A percentile compares a stretch with the other conserved stretches of the same genome.
Evolutionary conservation across 2,329 filamentous ascomycete species (phyloP).

Genomic region (Samsoniella hepiali): DNA sequence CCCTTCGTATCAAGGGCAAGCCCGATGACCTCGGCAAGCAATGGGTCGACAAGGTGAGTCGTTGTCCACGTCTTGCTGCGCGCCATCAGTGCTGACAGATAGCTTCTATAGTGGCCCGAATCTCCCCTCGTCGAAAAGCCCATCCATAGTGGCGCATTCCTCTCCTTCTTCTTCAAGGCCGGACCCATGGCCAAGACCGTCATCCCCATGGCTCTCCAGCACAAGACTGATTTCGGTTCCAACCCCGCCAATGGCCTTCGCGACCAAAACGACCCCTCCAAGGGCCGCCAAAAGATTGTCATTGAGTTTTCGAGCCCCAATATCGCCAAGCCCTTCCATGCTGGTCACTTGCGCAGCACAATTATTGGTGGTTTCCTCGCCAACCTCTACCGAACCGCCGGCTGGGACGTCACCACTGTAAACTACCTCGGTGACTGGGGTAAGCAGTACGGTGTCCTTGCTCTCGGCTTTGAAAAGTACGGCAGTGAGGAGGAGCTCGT

Average conservation of each 20-base stretch:
- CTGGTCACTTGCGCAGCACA: slow-evolving; percentile 72
- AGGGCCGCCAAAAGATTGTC: slow-evolving; percentile 62
- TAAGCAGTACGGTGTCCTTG: slow-evolving; percentile 71
- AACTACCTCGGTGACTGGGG: slow-evolving; percentile 80
- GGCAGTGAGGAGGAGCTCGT: slow-evolving; percentile 69
- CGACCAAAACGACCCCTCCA: slow-evolving; percentile 58
- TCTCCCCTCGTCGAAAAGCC: slow-evolving; percentile 72
- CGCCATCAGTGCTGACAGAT: slow-evolving; percentile 7
- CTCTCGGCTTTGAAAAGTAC: slow-evolving; percentile 71
- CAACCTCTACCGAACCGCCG: slow-evolving; percentile 66
- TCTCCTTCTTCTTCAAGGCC: slow-evolving; percentile 80
- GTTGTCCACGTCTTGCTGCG: slow-evolving; percentile 7
- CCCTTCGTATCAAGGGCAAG: slow-evolving; percentile 74
- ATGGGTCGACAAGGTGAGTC: slow-evolving; percentile 56
- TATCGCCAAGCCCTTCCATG: slow-evolving; percentile 82
- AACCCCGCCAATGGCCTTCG: slow-evolving; percentile 58
- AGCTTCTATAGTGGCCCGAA: slow-evolving; percentile 59
- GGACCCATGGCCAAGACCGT: slow-evolving; percentile 62
- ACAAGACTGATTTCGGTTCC: slow-evolving; percentile 58
- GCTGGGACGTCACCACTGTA: slow-evolving; percentile 71
- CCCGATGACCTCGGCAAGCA: slow-evolving; percentile 59
- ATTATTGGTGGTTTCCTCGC: slow-evolving; percentile 76
- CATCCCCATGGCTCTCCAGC: slow-evolving; percentile 65
- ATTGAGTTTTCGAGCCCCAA: slow-evolving; percentile 85
- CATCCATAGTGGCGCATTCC: slow-evolving; percentile 61